A percentile compares a stretch with the other conserved stretches of the same genome.
Conservation (phyloP, 106 monocot species). For the Dendrobium catenatum region DNA sequence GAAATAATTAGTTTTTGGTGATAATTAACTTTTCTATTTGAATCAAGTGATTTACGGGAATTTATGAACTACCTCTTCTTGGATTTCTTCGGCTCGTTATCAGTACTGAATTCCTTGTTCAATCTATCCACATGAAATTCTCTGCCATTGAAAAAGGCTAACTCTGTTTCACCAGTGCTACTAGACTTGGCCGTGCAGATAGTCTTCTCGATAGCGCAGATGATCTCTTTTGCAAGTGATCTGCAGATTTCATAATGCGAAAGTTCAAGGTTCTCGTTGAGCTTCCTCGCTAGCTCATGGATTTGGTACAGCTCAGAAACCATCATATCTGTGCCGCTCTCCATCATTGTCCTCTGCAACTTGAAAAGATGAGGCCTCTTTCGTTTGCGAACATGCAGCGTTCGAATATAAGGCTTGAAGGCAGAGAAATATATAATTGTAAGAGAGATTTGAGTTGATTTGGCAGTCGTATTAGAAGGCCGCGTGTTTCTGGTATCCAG, state of each 20-base stretch:
- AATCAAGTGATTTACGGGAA: background rate
- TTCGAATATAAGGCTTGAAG: background rate
- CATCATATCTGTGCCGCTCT: background rate
- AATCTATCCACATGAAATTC: background rate
- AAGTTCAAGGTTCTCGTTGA: background rate
- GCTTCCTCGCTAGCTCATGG: background rate
- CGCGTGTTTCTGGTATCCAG: too few relatives aligned
- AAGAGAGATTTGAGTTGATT: background rate
- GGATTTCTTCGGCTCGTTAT: background rate
- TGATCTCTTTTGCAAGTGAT: constrained; percentile 11
- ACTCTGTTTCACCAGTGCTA: background rate
- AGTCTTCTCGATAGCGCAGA: constrained; percentile 5
- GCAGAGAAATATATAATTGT: too few relatives aligned
- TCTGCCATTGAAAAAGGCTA: background rate
- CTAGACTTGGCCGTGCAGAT: background rate
- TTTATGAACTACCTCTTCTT: constrained; percentile 5
- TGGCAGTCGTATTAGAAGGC: background rate
- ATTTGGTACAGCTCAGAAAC: background rate
- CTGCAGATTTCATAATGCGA: constrained; percentile 1
- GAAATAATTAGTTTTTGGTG: background rate
- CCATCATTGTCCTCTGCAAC: background rate
- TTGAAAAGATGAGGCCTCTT: background rate
- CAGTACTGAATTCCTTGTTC: background rate
- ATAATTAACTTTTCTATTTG: background rate
- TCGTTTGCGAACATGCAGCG: background rate